Evolutionary conservation across 331 rosid genomes (phyloP), one percentile per base, ranked within the genome.

Genomic region (Saraca asoca): DNA sequence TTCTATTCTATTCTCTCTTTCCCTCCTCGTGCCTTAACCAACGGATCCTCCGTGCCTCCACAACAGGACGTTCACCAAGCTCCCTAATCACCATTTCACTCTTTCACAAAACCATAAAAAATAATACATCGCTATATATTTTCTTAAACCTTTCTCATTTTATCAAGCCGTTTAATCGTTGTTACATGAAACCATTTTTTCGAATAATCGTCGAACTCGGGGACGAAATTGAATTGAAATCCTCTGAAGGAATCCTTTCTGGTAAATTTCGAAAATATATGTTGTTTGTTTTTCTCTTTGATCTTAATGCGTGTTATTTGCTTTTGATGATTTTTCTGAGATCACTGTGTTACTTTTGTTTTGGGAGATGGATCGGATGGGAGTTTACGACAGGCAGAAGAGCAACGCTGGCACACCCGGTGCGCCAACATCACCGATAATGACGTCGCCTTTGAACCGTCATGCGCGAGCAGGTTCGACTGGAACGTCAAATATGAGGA

Each of bases 341-440:
- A 42, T 56, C 12, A 16, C 6, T 12, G 16, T 65, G 16, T 12
- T 6, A 41, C 48, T n/a, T 14, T 13, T 18, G 6, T 24, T 53
- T 42, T 61, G 51, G 44, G 48, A 70, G 68, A 89, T 87, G 93
- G 96, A 92, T 69, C 80, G 92, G 46, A 70, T 73, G 42, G 88
- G 83, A 67, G 38, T 68, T 33, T 78, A 72, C 5, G 74, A 78
- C 0, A 81, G 89, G 80, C 94, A 90, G 73, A 78, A 79, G 70
- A 93, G 95, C 66, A 57, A 62, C 6, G 11, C 84, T 0, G 81
- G 74, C 45, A 53, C 88, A 14, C 83, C 90, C 12, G 50, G 73
- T 35, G 20, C 85, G 1, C 91, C 96, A 7, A 14, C 73, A 4
- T 93, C 96, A 0, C 96, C 98, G 31, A 12, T 2, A n/a, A n/a